Base-by-base conservation (phyloP, 1,139 yeast genomes). In the Candida neerlandica region DNA sequence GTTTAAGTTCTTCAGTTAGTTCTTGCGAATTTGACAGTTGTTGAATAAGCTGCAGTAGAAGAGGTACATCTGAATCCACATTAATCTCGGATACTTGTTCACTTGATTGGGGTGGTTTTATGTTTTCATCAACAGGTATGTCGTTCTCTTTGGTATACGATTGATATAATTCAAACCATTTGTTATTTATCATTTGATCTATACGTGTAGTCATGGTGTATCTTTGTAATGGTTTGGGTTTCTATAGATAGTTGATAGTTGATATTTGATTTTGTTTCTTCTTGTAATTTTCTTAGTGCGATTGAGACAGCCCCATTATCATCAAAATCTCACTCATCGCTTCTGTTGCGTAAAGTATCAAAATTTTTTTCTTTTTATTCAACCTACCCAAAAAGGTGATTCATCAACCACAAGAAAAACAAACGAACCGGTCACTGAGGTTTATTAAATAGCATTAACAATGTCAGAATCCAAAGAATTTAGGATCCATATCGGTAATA, bases 401-500 rank as follows among this genome's bases (percentile, higher is more conserved):
- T 10, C 1, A 39, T 1, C 19, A 26, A 10, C 32, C 21, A 26
- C 21, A 10, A 6, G 14, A 29, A 14, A 41, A 43, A n/a, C n/a
- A n/a, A n/a, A n/a, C 3, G 15, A 21, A 34, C 4, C 5, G 27
- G 27, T 23, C 27, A 23, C 7, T 23, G 2, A n/a, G 27, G 27
- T 23, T 6, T 23, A 23, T 10, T 21, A 4, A 21, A 21, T 21
- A 21, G 23, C 23, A 4, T 21, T 4, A 21, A 10, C 18, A 21
- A 47, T 47, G 50, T n/a, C 50, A n/a, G 49, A 45, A 10, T 6
- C 14, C n/a, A 44, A 92, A n/a, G 46, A 46, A 9, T n/a, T 46
- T 11, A 21, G 92, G 43, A 62, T 88, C n/a, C 87, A 85, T 60
- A 81, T 89, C 12, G 94, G 96, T 12, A 79, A 84, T 50, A 77